Conservation (phyloP, 202 grass and related monocot genomes). For the Digitaria exilis region DNA sequence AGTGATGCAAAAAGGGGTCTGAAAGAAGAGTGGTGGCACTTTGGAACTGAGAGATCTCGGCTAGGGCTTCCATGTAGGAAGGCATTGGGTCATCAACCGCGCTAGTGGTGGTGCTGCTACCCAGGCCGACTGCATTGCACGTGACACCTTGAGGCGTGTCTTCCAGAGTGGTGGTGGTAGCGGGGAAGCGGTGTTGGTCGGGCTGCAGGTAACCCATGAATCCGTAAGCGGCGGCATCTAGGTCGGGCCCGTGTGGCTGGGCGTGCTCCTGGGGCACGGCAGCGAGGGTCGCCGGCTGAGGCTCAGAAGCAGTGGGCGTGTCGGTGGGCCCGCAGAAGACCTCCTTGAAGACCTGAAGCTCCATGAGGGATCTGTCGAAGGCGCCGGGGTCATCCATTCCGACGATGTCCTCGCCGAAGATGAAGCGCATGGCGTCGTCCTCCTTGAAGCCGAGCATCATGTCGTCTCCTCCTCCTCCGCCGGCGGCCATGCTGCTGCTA, state of each 20-base stretch:
- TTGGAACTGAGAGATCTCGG: slow-evolving; percentile 44
- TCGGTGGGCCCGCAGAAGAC: slow-evolving; percentile 37
- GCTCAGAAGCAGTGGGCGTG: too few species aligned
- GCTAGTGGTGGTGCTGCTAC: slow-evolving; percentile 40
- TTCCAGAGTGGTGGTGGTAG: slow-evolving; percentile 5
- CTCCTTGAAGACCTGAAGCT: slow-evolving; percentile 59
- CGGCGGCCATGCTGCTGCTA: too few species aligned
- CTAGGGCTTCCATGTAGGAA: slow-evolving; percentile 51
- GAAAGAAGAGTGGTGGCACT: slow-evolving; percentile 26
- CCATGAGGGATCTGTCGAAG: slow-evolving; percentile 61
- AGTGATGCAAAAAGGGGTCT: slow-evolving; percentile 43
- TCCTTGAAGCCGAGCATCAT: slow-evolving; percentile 54
- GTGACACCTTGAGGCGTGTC: background rate
- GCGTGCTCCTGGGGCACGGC: background rate
- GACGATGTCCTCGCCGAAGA: slow-evolving; percentile 70
- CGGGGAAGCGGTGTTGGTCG: slow-evolving; percentile 14
- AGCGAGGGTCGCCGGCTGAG: too few species aligned
- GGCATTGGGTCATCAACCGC: slow-evolving; percentile 55
- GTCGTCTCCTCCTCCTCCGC: too few species aligned
- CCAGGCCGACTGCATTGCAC: background rate
- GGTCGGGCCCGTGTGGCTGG: background rate
- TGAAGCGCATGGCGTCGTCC: slow-evolving; percentile 63
- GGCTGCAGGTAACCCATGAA: slow-evolving; percentile 43
- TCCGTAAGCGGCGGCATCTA: slow-evolving; percentile 25
- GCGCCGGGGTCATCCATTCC: slow-evolving; percentile 8